phyloP scores from a whole-genome alignment of 768 basidiomycete species.

The Suillus ampliporus region DNA sequence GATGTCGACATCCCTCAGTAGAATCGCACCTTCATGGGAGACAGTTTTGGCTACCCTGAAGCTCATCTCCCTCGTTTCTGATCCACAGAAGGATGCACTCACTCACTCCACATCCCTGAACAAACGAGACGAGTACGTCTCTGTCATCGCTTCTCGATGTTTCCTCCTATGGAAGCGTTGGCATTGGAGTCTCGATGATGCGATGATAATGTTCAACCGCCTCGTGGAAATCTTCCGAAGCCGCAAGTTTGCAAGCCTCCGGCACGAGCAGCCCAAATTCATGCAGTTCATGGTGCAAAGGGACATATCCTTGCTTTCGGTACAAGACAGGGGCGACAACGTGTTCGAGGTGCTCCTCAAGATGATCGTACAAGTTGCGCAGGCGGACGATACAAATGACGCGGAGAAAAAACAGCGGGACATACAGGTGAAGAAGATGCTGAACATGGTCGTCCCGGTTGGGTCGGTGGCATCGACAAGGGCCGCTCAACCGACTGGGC shows the following conservation, averaged over 20 bases:
- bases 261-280: conserved; percentile 64
- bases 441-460: conserved; percentile 75
- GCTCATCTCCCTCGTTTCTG: conserved; percentile 59
- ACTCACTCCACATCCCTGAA: conserved; percentile 45
- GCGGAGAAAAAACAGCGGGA: conserved; percentile 41
- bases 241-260: conserved; percentile 76
- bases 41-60: conserved; percentile 62
- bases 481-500: conserved; percentile 49
- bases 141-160: conserved; percentile 72
- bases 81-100: conserved; percentile 47
- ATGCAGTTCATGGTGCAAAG: conserved; percentile 69
- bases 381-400: conserved; percentile 36
- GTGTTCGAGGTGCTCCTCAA: conserved; percentile 84
- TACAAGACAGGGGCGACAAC: conserved; percentile 62
- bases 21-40: conserved; percentile 68
- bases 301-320: conserved; percentile 57
- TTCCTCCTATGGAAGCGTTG: conserved; percentile 76
- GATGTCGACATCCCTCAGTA: conserved; percentile 41
- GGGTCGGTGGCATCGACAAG: conserved; percentile 70
- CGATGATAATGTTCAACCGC: conserved; percentile 61
- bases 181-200: conserved; percentile 72
- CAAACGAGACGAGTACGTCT: conserved; percentile 74
- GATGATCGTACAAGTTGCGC: conserved; percentile 70
- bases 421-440: conserved; percentile 64
- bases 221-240: conserved; percentile 77